These are phyloP conservation scores for Cicer arietinum DNA, from an alignment of 306 rosid genomes.

Conservation along the genomic window DNA sequence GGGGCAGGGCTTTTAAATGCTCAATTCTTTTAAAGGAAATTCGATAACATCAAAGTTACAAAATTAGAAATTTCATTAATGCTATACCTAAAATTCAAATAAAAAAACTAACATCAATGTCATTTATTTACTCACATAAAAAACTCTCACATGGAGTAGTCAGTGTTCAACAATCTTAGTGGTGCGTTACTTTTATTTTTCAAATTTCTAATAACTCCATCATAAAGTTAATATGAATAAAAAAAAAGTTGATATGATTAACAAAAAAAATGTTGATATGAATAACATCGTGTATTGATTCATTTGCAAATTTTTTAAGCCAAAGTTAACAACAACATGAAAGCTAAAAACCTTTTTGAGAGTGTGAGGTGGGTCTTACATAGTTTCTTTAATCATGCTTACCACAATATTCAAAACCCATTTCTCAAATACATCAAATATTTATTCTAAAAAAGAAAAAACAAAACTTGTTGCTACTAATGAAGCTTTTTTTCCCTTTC, in stretches of 20 bases:
- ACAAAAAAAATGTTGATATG: too few species aligned
- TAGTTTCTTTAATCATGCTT: constrained; percentile 51
- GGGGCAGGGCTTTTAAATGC: constrained; percentile 26
- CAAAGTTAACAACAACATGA: constrained; percentile 46
- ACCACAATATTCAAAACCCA: constrained; percentile 49
- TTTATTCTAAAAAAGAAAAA: constrained; percentile 35
- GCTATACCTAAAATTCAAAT: not conserved
- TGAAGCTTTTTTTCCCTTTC: constrained; percentile 59
- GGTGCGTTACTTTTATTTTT: constrained; percentile 42
- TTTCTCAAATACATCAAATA: constrained; percentile 35
- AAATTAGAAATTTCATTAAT: constrained; percentile 31
- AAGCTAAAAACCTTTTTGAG: constrained; percentile 53
- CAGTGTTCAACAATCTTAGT: constrained; percentile 16
- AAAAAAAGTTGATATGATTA: not conserved
- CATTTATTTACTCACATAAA: constrained; percentile 37
- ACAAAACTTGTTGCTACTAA: constrained; percentile 40
- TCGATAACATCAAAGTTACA: constrained; percentile 3
- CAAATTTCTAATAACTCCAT: constrained; percentile 13
- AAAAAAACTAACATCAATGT: not conserved
- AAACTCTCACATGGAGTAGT: constrained; percentile 44
- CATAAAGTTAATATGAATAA: not conserved
- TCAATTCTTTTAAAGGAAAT: constrained; percentile 24
- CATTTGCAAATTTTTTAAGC: constrained; percentile 38
- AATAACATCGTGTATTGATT: not conserved
- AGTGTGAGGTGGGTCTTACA: constrained; percentile 56